Conservation (phyloP, 2,329 filamentous ascomycete genomes). For the Cercospora sojina region DNA sequence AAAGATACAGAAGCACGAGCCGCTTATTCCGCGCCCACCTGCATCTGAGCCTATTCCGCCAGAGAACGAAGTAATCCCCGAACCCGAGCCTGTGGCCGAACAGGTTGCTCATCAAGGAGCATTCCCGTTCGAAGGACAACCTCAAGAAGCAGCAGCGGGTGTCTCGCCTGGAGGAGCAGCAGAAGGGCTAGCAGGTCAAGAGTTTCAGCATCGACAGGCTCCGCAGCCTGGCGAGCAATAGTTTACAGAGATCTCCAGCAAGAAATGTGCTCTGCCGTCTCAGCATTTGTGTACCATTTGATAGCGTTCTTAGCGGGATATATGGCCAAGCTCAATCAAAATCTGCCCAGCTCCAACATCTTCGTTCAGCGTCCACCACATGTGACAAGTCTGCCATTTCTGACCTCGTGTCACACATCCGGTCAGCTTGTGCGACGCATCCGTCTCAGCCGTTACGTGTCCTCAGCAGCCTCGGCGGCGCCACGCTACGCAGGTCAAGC, state of each 20-base stretch:
- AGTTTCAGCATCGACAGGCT: neutral
- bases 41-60: neutral
- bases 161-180: neutral
- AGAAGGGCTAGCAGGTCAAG: neutral
- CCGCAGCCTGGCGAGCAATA: neutral
- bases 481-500: neutral
- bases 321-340: neutral
- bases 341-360: neutral
- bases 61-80: neutral
- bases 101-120: neutral
- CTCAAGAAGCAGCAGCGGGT: neutral
- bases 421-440: neutral
- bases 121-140: neutral
- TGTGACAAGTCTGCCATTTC: neutral
- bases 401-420: neutral
- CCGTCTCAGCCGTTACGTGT: neutral
- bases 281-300: neutral
- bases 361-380: neutral
- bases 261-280: neutral
- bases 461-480: neutral
- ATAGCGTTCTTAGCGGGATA: constrained; percentile 13
- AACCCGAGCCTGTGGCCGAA: neutral
- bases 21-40: neutral
- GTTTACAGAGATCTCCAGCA: neutral
- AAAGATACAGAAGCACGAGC: neutral